A percentile compares a stretch with the other conserved stretches of the same genome.
These are phyloP conservation scores for Fomitopsis pulvina DNA, from an alignment of 768 basidiomycete genomes.

Conservation along the genomic window DNA sequence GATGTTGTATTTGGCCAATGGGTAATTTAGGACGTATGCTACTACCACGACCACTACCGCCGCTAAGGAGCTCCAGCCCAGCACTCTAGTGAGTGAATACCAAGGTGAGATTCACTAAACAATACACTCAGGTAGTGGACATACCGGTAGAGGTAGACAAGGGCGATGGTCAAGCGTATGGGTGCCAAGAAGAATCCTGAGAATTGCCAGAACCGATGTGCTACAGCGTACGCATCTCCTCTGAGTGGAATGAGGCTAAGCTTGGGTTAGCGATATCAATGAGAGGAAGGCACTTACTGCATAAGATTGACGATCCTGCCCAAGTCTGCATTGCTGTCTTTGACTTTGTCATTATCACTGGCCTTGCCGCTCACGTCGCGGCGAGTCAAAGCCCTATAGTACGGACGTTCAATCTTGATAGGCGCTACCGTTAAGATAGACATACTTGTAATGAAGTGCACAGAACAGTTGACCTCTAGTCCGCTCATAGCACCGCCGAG, in stretches of 20 bases:
- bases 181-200: conserved; percentile 58
- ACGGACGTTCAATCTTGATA: neutral
- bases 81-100: conserved; percentile 35
- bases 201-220: conserved; percentile 71
- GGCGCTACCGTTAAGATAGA: neutral
- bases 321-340: conserved; percentile 42
- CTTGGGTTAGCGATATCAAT: neutral
- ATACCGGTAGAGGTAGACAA: conserved; percentile 68
- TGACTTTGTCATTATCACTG: conserved; percentile 20
- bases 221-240: conserved; percentile 64
- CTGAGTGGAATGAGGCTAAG: conserved; percentile 28
- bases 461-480: conserved; percentile 70
- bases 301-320: conserved; percentile 71
- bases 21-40: conserved; percentile 59
- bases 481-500: conserved; percentile 62
- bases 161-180: conserved; percentile 56
- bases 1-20: conserved; percentile 60
- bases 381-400: conserved; percentile 40
- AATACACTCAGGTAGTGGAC: conserved; percentile 13
- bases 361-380: conserved; percentile 49
- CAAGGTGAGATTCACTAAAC: neutral
- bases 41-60: conserved; percentile 61
- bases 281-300: conserved; percentile 40
- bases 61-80: conserved; percentile 74
- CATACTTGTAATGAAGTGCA: conserved; percentile 53